Evolutionary conservation across 2,329 filamentous ascomycete genomes (phyloP).

Genomic region (Didymella exigua): DNA sequence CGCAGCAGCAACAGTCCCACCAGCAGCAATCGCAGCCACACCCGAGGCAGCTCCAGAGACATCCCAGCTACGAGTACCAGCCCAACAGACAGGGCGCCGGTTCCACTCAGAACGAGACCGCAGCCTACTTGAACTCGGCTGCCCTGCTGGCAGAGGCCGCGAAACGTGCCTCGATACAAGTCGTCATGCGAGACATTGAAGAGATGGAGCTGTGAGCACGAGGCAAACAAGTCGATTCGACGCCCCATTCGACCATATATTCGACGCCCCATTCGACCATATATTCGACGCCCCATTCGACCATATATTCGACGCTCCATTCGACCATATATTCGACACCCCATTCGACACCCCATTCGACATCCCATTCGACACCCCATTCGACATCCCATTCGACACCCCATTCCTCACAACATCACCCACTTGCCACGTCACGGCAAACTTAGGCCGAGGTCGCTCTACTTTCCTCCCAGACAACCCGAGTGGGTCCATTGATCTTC

Average conservation of each 20-base stretch:
- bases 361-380: too few species aligned
- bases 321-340: too few species aligned
- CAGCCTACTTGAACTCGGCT: conserved; percentile 76
- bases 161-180: conserved; percentile 88
- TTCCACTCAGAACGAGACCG: conserved; percentile 53
- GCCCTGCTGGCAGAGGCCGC: conserved; percentile 89
- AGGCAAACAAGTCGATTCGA: background rate
- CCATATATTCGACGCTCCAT: too few species aligned
- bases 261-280: background rate
- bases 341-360: too few species aligned
- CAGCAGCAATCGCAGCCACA: conserved; percentile 39
- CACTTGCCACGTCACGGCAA: conserved; percentile 16
- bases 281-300: background rate
- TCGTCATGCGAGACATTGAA: conserved; percentile 85
- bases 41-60: conserved; percentile 35
- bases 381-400: background rate
- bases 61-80: conserved; percentile 42
- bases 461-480: conserved; percentile 15
- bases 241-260: background rate
- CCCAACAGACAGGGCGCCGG: conserved; percentile 45
- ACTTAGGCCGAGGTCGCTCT: conserved; percentile 25
- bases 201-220: conserved; percentile 62
- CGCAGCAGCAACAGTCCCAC: conserved; percentile 42
- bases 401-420: background rate
- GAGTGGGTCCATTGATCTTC: conserved; percentile 26